These are phyloP conservation scores for Rubia tinctorum DNA, from an alignment of 305 asterid genomes.

Conservation along the genomic window DNA sequence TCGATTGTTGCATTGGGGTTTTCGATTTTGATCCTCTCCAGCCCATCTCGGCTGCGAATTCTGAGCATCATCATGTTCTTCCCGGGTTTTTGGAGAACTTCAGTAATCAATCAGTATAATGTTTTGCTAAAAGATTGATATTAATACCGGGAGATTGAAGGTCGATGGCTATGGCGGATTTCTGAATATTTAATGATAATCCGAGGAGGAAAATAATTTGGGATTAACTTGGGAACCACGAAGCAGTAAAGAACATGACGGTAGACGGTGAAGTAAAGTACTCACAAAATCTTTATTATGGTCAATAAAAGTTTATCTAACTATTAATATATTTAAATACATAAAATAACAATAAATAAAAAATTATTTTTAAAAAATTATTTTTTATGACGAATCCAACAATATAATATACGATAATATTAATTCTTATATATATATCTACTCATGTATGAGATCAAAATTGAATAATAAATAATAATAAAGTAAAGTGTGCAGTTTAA, in stretches of 20 bases:
- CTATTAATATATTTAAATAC: too few relatives aligned
- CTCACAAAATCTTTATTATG: too few relatives aligned
- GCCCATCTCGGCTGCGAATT: conserved; percentile 94
- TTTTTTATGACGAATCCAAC: too few relatives aligned
- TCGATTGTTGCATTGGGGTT: conserved; percentile 57
- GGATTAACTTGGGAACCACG: conserved; percentile 3
- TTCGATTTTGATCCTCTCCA: conserved; percentile 75
- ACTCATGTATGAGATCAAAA: too few relatives aligned
- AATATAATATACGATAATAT: too few relatives aligned
- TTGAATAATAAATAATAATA: too few relatives aligned
- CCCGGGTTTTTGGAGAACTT: not conserved
- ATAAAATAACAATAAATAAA: too few relatives aligned
- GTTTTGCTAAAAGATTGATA: not conserved
- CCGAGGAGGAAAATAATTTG: not conserved
- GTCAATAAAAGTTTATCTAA: too few relatives aligned
- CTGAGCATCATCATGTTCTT: conserved; percentile 75
- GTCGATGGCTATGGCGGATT: not conserved
- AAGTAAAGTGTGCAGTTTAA: too few relatives aligned
- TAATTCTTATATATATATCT: too few relatives aligned
- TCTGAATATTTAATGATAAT: not conserved
- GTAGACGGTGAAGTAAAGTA: too few relatives aligned
- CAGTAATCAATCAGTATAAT: not conserved
- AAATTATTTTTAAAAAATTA: too few relatives aligned
- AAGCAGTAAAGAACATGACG: not conserved
- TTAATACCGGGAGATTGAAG: not conserved